These are phyloP conservation scores for Monarda citriodora DNA, from an alignment of 305 asterid species.

Conservation along the genomic window DNA sequence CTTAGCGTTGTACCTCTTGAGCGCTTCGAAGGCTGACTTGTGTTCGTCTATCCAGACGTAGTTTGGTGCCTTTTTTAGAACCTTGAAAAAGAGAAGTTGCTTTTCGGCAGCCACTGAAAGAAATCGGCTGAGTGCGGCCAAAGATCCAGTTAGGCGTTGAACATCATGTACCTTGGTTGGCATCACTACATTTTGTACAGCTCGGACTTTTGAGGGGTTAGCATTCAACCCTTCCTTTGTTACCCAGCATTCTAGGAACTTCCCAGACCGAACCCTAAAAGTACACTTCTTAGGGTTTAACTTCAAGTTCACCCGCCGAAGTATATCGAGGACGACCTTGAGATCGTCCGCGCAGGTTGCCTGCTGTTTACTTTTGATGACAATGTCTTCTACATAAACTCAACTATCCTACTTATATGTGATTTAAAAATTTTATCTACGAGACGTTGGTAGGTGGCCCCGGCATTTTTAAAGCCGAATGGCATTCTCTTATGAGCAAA, in stretches of 20 bases:
- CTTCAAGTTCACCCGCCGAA: background rate
- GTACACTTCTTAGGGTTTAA: background rate
- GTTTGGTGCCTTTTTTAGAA: too few species aligned
- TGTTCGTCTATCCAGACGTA: too few species aligned
- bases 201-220: background rate
- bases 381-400: background rate
- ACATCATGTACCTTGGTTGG: background rate
- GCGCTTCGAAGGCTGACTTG: too few species aligned
- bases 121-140: too few species aligned
- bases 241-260: background rate
- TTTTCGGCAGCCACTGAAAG: too few species aligned
- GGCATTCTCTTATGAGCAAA: too few species aligned
- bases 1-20: too few species aligned
- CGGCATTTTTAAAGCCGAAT: too few species aligned
- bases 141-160: too few species aligned
- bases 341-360: background rate
- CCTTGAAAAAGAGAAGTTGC: too few species aligned
- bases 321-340: background rate
- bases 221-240: background rate
- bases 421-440: too few species aligned
- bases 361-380: background rate
- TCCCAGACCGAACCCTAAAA: background rate
- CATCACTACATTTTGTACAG: background rate
- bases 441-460: too few species aligned
- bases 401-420: background rate